These are phyloP conservation scores for Candida pini DNA, from an alignment of 805 yeast species.

Conservation along the genomic window DNA sequence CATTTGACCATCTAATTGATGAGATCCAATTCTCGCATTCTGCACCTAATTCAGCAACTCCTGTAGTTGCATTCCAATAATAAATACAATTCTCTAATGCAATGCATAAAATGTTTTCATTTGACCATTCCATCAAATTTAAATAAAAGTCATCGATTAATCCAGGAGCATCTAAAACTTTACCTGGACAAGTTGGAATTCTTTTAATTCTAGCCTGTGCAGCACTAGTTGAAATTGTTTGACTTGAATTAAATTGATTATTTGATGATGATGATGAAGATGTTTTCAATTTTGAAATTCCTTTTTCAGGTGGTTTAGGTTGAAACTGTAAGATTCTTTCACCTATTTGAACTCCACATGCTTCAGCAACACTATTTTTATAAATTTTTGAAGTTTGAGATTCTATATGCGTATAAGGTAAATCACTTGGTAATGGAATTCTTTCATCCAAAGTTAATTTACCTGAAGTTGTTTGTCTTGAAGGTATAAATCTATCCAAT, in stretches of 20 bases:
- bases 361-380: conserved; percentile 83
- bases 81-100: conserved; percentile 82
- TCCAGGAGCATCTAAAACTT: conserved; percentile 95
- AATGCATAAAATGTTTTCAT: conserved; percentile 74
- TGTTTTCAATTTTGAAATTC: conserved; percentile 12
- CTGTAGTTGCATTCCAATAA: conserved; percentile 87
- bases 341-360: conserved; percentile 83
- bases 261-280: too few relatives aligned
- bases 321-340: conserved; percentile 81
- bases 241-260: conserved; percentile 19
- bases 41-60: conserved; percentile 61
- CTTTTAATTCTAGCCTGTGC: conserved; percentile 69
- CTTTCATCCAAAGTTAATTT: conserved; percentile 28
- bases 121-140: conserved; percentile 84
- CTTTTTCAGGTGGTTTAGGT: conserved; percentile 71
- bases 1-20: conserved; percentile 86
- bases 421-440: conserved; percentile 21
- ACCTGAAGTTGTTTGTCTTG: conserved; percentile 45
- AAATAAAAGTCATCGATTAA: conserved; percentile 88
- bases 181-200: conserved; percentile 82
- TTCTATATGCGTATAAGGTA: conserved; percentile 50
- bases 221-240: conserved; percentile 33
- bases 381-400: conserved; percentile 53
- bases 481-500: conserved; percentile 57
- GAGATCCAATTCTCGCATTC: conserved; percentile 57